Evolutionary conservation across 2,329 filamentous ascomycete species (phyloP).

Genomic region (Clonostachys chloroleuca): DNA sequence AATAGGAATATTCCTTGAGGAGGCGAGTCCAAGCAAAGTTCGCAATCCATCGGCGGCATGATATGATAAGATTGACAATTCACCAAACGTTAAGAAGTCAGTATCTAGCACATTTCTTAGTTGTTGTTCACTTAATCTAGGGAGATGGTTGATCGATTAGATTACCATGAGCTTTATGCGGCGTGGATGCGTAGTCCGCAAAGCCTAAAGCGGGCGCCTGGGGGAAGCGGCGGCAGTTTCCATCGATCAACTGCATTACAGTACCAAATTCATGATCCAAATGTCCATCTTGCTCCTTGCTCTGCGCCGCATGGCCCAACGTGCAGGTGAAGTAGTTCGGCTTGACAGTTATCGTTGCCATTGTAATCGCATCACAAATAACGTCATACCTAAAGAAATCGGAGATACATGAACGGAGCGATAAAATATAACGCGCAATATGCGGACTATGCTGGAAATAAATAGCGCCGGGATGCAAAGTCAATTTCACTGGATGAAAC

Average conservation of each 20-base stretch:
- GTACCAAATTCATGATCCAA: slow-evolving; percentile 29
- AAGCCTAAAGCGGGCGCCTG: slow-evolving; percentile 45
- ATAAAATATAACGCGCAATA: too few relatives aligned
- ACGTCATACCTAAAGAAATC: too few relatives aligned
- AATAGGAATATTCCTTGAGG: too few relatives aligned
- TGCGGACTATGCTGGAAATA: too few relatives aligned
- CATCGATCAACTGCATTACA: slow-evolving; percentile 44
- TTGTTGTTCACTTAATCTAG: background rate
- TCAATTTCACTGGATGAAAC: too few relatives aligned
- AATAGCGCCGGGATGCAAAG: too few relatives aligned
- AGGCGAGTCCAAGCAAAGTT: slow-evolving; percentile 33
- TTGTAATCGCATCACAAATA: too few relatives aligned
- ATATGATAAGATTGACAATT: slow-evolving; percentile 9
- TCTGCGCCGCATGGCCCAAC: slow-evolving; percentile 44
- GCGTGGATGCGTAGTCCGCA: slow-evolving; percentile 15
- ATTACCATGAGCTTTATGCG: too few relatives aligned
- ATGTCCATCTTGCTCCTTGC: slow-evolving; percentile 17
- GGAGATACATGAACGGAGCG: too few relatives aligned
- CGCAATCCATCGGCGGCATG: too few relatives aligned
- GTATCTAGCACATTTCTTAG: slow-evolving; percentile 2
- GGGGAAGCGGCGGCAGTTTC: slow-evolving; percentile 31
- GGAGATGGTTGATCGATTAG: too few relatives aligned
- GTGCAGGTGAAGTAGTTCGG: slow-evolving; percentile 58
- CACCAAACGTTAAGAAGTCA: slow-evolving; percentile 12
- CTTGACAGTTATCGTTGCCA: background rate